Evolutionary conservation across 2,329 filamentous ascomycete genomes (phyloP).

Genomic region (Pseudogymnoascus sp.): DNA sequence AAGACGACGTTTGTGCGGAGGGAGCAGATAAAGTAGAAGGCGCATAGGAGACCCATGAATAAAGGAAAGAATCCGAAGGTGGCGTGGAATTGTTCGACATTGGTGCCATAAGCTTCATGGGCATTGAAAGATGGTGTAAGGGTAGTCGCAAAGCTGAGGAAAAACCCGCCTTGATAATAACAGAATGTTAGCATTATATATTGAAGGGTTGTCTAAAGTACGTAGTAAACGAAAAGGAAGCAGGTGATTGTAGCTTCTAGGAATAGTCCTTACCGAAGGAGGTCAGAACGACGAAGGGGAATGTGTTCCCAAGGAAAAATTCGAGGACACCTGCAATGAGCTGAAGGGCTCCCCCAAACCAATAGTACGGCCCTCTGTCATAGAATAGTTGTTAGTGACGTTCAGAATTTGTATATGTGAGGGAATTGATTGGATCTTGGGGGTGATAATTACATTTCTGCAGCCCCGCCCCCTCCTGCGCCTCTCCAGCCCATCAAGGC

Average conservation of each 20-base stretch:
- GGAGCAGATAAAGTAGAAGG: slow-evolving; percentile 61
- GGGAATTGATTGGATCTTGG: background rate
- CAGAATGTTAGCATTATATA: background rate
- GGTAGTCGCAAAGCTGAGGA: slow-evolving; percentile 44
- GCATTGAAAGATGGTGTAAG: slow-evolving; percentile 45
- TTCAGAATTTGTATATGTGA: slow-evolving; percentile 3
- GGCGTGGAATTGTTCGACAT: slow-evolving; percentile 19
- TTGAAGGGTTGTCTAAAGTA: slow-evolving; percentile 18
- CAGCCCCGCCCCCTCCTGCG: slow-evolving; percentile 37
- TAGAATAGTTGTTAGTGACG: background rate
- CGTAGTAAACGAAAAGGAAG: background rate
- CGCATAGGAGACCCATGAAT: slow-evolving; percentile 57
- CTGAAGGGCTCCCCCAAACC: slow-evolving; percentile 44
- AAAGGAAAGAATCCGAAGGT: slow-evolving; percentile 51
- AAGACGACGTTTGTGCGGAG: slow-evolving; percentile 66
- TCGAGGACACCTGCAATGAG: slow-evolving; percentile 43
- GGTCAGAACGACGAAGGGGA: slow-evolving; percentile 47
- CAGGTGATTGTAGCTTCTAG: background rate
- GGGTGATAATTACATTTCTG: slow-evolving; percentile 33
- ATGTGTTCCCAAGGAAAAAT: slow-evolving; percentile 49
- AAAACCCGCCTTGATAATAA: slow-evolving; percentile 37
- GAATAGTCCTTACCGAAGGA: slow-evolving; percentile 26
- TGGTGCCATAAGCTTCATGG: slow-evolving; percentile 34
- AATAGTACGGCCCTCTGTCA: slow-evolving; percentile 35
- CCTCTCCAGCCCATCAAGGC: slow-evolving; percentile 46